Evolutionary conservation across 2,329 filamentous ascomycete genomes (phyloP), one percentile per base, ranked within the genome.

Genomic region (Chaetomiaceae sp.): DNA sequence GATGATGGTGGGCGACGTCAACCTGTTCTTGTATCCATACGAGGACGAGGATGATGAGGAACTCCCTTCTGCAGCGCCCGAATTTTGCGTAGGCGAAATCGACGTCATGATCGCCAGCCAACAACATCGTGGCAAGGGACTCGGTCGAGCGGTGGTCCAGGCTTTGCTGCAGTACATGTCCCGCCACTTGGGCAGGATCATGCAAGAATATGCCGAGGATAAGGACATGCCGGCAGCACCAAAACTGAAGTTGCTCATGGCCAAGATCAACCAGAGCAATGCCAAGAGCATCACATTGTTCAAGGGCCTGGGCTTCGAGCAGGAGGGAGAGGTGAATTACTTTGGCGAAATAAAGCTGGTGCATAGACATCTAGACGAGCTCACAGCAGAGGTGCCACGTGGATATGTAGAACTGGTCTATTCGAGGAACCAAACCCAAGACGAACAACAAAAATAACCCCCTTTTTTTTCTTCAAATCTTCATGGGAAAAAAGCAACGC

Each of bases 61-160:
- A 11, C 14, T 6, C 8, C 29, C 29, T 1, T 21, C 23, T 60
- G 76, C 9, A 0, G 21, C 36, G 0, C 46, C 18, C 2, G 55
- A 44, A 5, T 37, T 62, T 55, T 68, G 71, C 54, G 69, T 86
- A 3, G 90, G 87, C 21, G 90, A 95, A 65, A 70, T 96, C 6
- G 89, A 95, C 68, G 80, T 96, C 58, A 95, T 96, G 90, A 84
- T 96, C 56, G 90, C 90, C 0, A 71, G 74, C 1, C 70, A 70
- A 4, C 64, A 67, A 0, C 71, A 81, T 27, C 82, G 85, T 21
- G 74, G 85, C 0, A 72, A 74, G 7, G 90, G 90, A 0, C 72
- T 83, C 6, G 90, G 89, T 0, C 73, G 76, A 5, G 79, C 80
- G 0, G 81, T 87, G 0, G 74, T 96, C 1, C 65, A 82, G 2